phyloP scores from a whole-genome alignment of 2,329 filamentous ascomycete species.

The Leptographium lundbergii region DNA sequence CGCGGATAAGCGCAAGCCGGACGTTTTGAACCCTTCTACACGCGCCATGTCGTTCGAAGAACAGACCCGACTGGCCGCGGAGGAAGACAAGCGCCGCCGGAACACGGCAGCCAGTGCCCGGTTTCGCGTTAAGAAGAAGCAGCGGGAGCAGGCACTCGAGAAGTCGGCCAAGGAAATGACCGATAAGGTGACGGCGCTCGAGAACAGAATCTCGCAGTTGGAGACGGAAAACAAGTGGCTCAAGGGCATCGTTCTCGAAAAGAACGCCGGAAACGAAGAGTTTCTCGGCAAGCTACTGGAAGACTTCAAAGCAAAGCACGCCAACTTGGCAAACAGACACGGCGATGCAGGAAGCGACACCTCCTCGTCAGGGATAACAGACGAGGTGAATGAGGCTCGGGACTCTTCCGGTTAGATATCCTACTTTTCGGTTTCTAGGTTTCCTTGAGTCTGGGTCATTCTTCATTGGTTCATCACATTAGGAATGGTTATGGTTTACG shows the following conservation, averaged over 20 bases:
- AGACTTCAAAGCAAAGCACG: slow-evolving; percentile 26
- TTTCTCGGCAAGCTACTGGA: slow-evolving; percentile 38
- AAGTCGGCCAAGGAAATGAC: slow-evolving; percentile 71
- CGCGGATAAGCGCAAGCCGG: slow-evolving; percentile 33
- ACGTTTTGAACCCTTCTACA: slow-evolving; percentile 24
- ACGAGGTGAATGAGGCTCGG: slow-evolving; percentile 15
- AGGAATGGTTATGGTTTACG: background rate
- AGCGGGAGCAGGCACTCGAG: slow-evolving; percentile 77
- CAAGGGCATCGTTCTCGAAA: slow-evolving; percentile 69
- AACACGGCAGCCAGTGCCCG: slow-evolving; percentile 83
- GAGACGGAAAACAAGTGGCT: slow-evolving; percentile 76
- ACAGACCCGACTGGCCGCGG: slow-evolving; percentile 58
- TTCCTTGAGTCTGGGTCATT: background rate
- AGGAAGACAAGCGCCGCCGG: slow-evolving; percentile 80
- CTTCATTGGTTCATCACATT: too few species aligned
- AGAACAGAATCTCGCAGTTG: slow-evolving; percentile 62
- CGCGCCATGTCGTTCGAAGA: slow-evolving; percentile 52
- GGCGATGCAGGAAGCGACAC: slow-evolving; percentile 15
- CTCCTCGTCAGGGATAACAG: slow-evolving; percentile 14
- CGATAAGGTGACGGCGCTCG: slow-evolving; percentile 62
- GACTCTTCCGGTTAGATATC: slow-evolving; percentile 12
- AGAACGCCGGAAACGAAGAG: slow-evolving; percentile 52
- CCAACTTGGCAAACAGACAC: background rate
- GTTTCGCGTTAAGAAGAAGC: slow-evolving; percentile 93
- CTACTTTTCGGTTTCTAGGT: background rate